Evolutionary conservation across 1,284 basidiomycete genomes (phyloP), one percentile per base, ranked within the genome.

Genomic region (Ganoderma boninense): DNA sequence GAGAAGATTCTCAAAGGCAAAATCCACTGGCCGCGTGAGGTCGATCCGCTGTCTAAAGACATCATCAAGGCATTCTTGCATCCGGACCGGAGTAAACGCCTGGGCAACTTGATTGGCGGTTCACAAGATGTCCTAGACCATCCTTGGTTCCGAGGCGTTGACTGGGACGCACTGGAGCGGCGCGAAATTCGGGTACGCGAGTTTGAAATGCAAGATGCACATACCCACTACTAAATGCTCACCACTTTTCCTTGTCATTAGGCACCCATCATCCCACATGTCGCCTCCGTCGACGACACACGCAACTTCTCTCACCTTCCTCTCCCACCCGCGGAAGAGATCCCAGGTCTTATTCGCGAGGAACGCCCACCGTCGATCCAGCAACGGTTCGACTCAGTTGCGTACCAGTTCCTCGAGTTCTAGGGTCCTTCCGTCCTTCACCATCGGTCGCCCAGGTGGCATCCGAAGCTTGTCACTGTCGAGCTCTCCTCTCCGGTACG

Each of bases 81-180:
- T 78, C 97, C 97, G 65, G 98, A 99, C 80, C 92, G 95, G 69
- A 95, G 93, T 75, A 92, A 96, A 76, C 95, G 97, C 79, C 89
- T 98, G 66, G 95, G 96, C 13, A 98, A 99, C 78, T 95, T 98
- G 89, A 96, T 94, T 68, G 92, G 96, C 69, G 93, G 98, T 14
- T 93, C 97, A 61, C 90, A 97, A 73, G 93, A 98, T 79, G 92
- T 99, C 67, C 89, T 99, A 64, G 94, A 96, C 49, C 97, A 98
- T 74, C 92, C 97, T 1, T 99, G 98, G 90, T 97, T 99, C 79
- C 92, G 96, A 75, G 96, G 96, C 62, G 96, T 97, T 54, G 95
- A 97, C 76, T 97, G 96, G 89, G 93, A 92, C 73, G 92, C 92
- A 1, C 80, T 95, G 52, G 93, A 94, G 78, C 88, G 90, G 46